phyloP scores from a whole-genome alignment of 2,329 filamentous ascomycete genomes.

The Aureobasidium namibiae region DNA sequence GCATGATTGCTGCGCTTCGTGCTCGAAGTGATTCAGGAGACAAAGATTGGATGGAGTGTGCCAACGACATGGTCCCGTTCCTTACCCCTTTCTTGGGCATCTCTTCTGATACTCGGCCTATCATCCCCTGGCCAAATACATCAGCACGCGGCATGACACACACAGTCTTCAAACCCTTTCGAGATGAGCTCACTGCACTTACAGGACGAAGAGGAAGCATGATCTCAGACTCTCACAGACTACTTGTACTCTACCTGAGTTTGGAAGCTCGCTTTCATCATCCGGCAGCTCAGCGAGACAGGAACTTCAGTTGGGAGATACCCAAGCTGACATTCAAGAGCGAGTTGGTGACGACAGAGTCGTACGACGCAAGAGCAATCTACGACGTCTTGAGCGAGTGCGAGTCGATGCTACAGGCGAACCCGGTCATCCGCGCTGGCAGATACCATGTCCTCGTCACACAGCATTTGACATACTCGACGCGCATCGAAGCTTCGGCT shows the following conservation, averaged over 20 bases:
- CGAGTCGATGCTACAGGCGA: not conserved
- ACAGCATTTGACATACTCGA: not conserved
- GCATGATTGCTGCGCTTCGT: not conserved
- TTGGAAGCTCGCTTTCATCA: not conserved
- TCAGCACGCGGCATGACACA: slow-evolving; percentile 5
- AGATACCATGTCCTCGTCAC: slow-evolving; percentile 2
- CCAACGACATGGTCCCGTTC: slow-evolving; percentile 5
- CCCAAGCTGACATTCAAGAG: slow-evolving; percentile 2
- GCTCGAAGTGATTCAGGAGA: not conserved
- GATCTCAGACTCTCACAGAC: not conserved
- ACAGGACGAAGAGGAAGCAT: not conserved
- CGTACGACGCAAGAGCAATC: not conserved
- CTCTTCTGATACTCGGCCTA: not conserved
- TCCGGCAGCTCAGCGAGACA: not conserved
- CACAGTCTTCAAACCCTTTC: not conserved
- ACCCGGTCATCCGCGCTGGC: not conserved
- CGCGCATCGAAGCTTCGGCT: not conserved
- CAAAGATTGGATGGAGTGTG: slow-evolving; percentile 9
- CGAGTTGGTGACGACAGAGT: not conserved
- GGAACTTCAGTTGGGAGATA: not conserved
- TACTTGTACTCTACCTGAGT: not conserved
- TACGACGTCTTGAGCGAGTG: not conserved
- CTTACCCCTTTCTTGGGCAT: not conserved
- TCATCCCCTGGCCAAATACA: slow-evolving; percentile 7
- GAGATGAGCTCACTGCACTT: not conserved